Conservation (phyloP, 345 rosid species). For the Brassica juncea region DNA sequence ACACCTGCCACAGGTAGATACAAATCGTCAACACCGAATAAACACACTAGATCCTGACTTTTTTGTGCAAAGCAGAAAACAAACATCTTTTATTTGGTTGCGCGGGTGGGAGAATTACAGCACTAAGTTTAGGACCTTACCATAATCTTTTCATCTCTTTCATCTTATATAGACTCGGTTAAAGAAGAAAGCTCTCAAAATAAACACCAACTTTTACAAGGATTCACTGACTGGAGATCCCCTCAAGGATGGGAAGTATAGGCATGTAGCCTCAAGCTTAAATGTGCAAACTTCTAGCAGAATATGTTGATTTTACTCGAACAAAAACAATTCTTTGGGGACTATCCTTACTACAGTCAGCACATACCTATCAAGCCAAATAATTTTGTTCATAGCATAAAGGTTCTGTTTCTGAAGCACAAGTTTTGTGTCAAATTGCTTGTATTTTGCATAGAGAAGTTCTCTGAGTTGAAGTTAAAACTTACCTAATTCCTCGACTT, state of each 20-base stretch:
- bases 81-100: neutral
- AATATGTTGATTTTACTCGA: neutral
- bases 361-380: neutral
- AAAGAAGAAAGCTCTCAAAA: neutral
- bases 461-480: neutral
- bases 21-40: neutral
- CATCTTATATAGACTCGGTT: neutral
- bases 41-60: neutral
- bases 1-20: constrained; percentile 47
- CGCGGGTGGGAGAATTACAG: neutral
- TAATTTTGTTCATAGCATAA: neutral
- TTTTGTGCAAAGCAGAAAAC: neutral
- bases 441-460: neutral
- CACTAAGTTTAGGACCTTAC: neutral
- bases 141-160: neutral
- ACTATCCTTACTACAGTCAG: neutral
- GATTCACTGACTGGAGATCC: neutral
- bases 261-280: neutral
- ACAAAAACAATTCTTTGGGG: neutral
- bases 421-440: neutral
- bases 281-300: neutral
- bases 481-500: constrained; percentile 85
- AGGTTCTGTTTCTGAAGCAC: neutral
- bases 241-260: neutral
- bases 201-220: neutral